Percentiles rank a stretch among this genome's conserved stretches.
Conservation (phyloP, 441 rosid species). For the Theobroma grandiflorum region DNA sequence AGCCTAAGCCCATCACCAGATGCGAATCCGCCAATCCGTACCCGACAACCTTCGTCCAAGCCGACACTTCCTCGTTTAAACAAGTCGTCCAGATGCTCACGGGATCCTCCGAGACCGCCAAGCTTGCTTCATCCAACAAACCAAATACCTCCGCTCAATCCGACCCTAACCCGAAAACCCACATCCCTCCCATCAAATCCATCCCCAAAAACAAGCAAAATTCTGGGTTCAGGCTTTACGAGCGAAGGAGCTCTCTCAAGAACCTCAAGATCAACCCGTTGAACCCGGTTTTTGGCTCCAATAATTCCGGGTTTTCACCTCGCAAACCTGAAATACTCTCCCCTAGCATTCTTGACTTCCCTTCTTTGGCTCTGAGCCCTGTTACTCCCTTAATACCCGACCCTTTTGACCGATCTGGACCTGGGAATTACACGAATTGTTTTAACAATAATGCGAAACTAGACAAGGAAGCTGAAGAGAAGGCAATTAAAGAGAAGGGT, state of each 20-base stretch:
- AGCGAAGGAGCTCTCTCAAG: conserved; percentile 81
- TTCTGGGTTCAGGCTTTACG: conserved; percentile 87
- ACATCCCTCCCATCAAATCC: conserved; percentile 57
- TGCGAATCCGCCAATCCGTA: conserved; percentile 79
- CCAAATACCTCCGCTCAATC: conserved; percentile 46
- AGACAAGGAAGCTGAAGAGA: conserved; percentile 69
- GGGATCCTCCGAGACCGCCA: conserved; percentile 74
- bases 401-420: conserved; percentile 80
- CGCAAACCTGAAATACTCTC: conserved; percentile 81
- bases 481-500: conserved; percentile 81
- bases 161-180: conserved; percentile 46
- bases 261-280: conserved; percentile 85
- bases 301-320: conserved; percentile 61
- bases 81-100: conserved; percentile 98
- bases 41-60: conserved; percentile 98
- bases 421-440: conserved; percentile 37
- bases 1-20: conserved; percentile 64
- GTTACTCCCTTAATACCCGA: conserved; percentile 86
- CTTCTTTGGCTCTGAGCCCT: conserved; percentile 80
- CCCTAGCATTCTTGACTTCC: conserved; percentile 92
- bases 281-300: conserved; percentile 56
- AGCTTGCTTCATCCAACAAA: conserved; percentile 41
- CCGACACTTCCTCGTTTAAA: conserved; percentile 87
- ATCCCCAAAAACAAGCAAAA: conserved; percentile 55
- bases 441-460: conserved; percentile 19